Evolutionary conservation across 768 basidiomycete genomes (phyloP).

Genomic region (Agrocybe praecox): DNA sequence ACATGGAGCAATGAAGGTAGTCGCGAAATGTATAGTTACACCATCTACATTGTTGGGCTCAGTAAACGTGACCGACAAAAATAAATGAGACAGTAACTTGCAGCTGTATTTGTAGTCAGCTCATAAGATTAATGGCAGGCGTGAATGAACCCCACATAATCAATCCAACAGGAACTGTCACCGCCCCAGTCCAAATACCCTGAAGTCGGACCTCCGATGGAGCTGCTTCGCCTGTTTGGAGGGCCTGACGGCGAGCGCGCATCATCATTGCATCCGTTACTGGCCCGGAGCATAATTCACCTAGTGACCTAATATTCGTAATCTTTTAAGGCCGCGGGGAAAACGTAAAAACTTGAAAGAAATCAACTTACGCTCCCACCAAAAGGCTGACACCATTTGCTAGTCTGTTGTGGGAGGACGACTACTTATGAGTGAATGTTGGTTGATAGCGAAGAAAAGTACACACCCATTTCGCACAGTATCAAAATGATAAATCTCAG

Average conservation of each 20-base stretch:
- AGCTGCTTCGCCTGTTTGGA: slow-evolving; percentile 23
- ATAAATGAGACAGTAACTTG: background rate
- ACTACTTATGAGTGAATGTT: background rate
- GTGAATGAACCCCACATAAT: slow-evolving; percentile 27
- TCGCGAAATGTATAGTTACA: slow-evolving; percentile 33
- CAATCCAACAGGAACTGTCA: slow-evolving; percentile 34
- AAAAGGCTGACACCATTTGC: slow-evolving; percentile 38
- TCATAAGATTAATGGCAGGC: background rate
- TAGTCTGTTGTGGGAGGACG: slow-evolving; percentile 20
- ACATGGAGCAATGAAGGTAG: slow-evolving; percentile 37
- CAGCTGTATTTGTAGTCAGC: slow-evolving; percentile 2
- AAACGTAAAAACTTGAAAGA: background rate
- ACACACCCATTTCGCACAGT: slow-evolving; percentile 38
- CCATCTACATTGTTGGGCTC: slow-evolving; percentile 24
- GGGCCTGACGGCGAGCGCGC: slow-evolving; percentile 29
- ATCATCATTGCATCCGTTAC: slow-evolving; percentile 38
- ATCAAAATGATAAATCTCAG: slow-evolving; percentile 38
- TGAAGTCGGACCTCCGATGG: slow-evolving; percentile 37
- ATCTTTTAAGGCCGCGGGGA: background rate
- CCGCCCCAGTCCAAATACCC: slow-evolving; percentile 40
- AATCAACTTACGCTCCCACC: slow-evolving; percentile 32
- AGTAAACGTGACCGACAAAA: background rate
- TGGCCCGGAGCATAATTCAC: slow-evolving; percentile 37
- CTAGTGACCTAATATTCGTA: slow-evolving; percentile 25
- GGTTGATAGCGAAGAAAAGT: background rate